These are phyloP conservation scores for Paraconiothyrium sp. DNA, from an alignment of 2,329 filamentous ascomycete genomes.

Conservation along the genomic window DNA sequence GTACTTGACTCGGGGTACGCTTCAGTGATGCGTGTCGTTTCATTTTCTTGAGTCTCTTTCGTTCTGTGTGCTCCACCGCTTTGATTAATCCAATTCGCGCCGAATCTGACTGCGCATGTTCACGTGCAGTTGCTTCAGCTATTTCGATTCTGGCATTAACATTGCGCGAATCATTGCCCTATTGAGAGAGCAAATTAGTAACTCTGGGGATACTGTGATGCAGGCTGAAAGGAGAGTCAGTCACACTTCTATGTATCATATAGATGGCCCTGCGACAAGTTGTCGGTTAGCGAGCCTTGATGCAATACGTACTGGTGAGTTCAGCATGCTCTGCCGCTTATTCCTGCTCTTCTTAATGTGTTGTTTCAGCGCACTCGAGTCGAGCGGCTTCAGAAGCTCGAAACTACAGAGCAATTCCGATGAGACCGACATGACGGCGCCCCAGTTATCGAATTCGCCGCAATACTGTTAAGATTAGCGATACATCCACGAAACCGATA, in stretches of 20 bases:
- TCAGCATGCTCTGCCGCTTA: slow-evolving; percentile 93
- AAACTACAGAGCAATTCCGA: slow-evolving; percentile 94
- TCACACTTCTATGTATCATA: slow-evolving; percentile 36
- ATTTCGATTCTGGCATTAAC: not conserved
- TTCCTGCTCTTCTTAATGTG: slow-evolving; percentile 99
- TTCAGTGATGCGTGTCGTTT: slow-evolving; percentile 28
- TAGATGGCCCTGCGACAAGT: slow-evolving; percentile 34
- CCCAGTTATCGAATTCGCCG: slow-evolving; percentile 99
- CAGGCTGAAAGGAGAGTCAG: slow-evolving; percentile 53
- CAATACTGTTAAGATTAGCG: slow-evolving; percentile 73
- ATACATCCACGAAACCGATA: not conserved
- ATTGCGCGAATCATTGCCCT: slow-evolving; percentile 26
- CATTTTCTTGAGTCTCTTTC: slow-evolving; percentile 24
- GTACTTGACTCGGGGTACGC: slow-evolving; percentile 26
- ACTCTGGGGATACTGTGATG: slow-evolving; percentile 61
- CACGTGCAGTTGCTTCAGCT: not conserved
- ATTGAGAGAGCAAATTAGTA: slow-evolving; percentile 51
- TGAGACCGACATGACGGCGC: slow-evolving; percentile 97
- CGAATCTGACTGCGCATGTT: slow-evolving; percentile 12
- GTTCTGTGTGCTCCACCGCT: slow-evolving; percentile 25
- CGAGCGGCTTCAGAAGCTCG: slow-evolving; percentile 93
- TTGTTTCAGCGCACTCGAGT: slow-evolving; percentile 94
- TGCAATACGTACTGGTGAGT: slow-evolving; percentile 83
- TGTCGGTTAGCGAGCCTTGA: slow-evolving; percentile 25
- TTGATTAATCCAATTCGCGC: slow-evolving; percentile 21